These are phyloP conservation scores for Tylopilus sp. DNA, from an alignment of 1,284 basidiomycete species.

Conservation along the genomic window DNA sequence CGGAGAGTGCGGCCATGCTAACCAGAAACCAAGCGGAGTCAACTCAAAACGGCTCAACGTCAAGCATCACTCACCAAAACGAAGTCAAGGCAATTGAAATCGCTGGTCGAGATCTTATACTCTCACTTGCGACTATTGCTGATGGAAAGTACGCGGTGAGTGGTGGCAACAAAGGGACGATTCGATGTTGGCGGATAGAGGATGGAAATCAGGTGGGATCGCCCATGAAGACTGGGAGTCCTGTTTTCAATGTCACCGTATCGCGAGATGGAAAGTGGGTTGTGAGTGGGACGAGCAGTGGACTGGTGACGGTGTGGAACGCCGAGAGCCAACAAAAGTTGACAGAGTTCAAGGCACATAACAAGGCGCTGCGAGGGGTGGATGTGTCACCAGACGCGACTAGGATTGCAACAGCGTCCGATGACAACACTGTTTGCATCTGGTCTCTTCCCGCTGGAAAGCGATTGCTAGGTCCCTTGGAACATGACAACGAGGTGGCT, in stretches of 20 bases:
- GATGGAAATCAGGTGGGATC: not conserved
- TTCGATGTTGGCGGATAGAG: not conserved
- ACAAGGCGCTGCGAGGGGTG: not conserved
- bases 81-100: not conserved
- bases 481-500: not conserved
- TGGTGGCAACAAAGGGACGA: not conserved
- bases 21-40: too few relatives aligned
- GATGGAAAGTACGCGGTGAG: not conserved
- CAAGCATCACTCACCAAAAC: not conserved
- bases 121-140: too few relatives aligned
- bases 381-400: constrained; percentile 13
- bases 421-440: constrained; percentile 8
- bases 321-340: not conserved
- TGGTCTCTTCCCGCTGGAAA: not conserved
- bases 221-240: not conserved
- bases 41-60: too few relatives aligned
- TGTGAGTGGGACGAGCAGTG: not conserved
- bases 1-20: too few relatives aligned
- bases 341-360: not conserved
- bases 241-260: not conserved
- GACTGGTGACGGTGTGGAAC: constrained; percentile 11
- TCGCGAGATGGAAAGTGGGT: not conserved
- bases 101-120: too few relatives aligned
- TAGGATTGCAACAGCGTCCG: constrained; percentile 6
- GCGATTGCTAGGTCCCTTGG: not conserved